Percentiles rank a stretch among this genome's conserved stretches.
Evolutionary conservation across 2,329 filamentous ascomycete species (phyloP).

Genomic region (Dryadomyces quercus-mongolicae): DNA sequence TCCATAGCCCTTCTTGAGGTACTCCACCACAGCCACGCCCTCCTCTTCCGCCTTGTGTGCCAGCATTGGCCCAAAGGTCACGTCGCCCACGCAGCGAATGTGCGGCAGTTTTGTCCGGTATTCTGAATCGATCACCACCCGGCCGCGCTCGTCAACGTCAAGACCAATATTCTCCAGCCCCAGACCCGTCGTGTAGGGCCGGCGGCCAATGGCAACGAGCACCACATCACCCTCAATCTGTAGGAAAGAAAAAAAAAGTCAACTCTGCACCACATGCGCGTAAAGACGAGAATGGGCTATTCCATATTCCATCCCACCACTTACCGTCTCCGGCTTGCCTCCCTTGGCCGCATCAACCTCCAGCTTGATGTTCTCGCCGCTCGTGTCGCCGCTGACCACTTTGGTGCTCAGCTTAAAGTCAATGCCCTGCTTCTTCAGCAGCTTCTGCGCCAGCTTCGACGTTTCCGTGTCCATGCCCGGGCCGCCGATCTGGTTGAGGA

Average conservation of each 20-base stretch:
- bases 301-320: conserved; percentile 17
- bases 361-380: conserved; percentile 66
- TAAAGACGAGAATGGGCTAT: no score
- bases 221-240: conserved; percentile 91
- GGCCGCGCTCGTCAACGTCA: conserved; percentile 84
- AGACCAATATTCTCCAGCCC: conserved; percentile 89
- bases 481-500: conserved; percentile 88
- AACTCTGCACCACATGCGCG: neutral
- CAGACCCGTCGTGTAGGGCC: conserved; percentile 85
- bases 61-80: conserved; percentile 96
- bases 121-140: conserved; percentile 94
- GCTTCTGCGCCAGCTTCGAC: conserved; percentile 82
- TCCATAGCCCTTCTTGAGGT: conserved; percentile 93
- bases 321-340: conserved; percentile 81
- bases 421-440: conserved; percentile 90
- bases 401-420: conserved; percentile 98
- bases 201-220: conserved; percentile 89
- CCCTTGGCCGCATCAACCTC: conserved; percentile 88
- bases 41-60: conserved; percentile 99
- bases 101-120: conserved; percentile 97
- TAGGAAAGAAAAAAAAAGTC: conserved; percentile 7
- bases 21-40: conserved; percentile 87
- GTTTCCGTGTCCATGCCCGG: conserved; percentile 96
- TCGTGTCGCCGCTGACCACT: conserved; percentile 74
- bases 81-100: conserved; percentile 93